Base-by-base conservation (phyloP, 306 rosid genomes). In the Cicer pinnatifidum region DNA sequence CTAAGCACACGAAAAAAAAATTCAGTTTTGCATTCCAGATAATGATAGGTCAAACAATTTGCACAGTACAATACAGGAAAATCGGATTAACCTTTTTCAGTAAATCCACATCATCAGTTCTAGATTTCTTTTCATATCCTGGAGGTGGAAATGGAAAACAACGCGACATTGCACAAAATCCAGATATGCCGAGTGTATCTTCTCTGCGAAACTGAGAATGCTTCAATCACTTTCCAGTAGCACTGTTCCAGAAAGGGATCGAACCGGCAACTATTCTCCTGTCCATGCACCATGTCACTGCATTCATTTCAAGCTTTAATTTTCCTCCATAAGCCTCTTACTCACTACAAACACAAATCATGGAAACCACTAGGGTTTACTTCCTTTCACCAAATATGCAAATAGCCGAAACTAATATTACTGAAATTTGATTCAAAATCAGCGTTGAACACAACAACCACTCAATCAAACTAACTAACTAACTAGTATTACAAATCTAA, bases 281-380 rank as follows among this genome's bases (percentile, higher is more conserved):
- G 90, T 76, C 97, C 91, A 87, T 93, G 92, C 98, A 89, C 98
- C 97, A 93, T 91, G 94, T 86, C 96, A 88, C 86, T 75, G 53
- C 86, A 82, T 66, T 89, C 91, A 85, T 88, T 88, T 84, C 97
- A 92, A 88, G 89, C 78, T 84, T 85, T 80, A 81, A 82, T 83
- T 80, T 68, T 72, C 85, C 83, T 84, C 85, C 87, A 86, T 87
- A 76, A 75, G 82, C 89, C 71, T 82, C 78, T 76, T 56, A 71
- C 80, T 82, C 81, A 77, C 76, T 78, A 67, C 76, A 82, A 60
- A 81, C 68, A 78, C 82, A 79, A 56, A 65, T 77, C 74, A 61
- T 51, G 64, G 72, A 80, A 77, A 59, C 72, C 76, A 53, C 82
- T 84, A 70, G 71, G 59, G 63, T 74, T 73, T 76, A 72, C 73